phyloP scores from a whole-genome alignment of 805 yeast genomes.

The Starmerella powellii region DNA sequence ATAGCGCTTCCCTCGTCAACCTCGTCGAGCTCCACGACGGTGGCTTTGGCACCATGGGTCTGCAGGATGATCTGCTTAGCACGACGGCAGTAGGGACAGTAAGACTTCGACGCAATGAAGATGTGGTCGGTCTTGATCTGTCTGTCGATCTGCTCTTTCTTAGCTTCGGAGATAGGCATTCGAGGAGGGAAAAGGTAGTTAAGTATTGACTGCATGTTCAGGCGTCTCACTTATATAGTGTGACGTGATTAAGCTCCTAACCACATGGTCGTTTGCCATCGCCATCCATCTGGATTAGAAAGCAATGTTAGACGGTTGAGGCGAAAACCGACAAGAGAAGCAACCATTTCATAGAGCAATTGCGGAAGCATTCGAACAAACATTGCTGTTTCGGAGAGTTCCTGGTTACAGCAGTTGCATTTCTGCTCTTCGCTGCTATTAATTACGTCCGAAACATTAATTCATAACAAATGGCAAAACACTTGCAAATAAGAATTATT shows the following conservation, averaged over 20 bases:
- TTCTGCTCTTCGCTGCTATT: too few species aligned
- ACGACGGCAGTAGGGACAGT: conserved; percentile 49
- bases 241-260: too few species aligned
- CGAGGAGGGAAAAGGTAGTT: conserved; percentile 15
- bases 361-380: too few species aligned
- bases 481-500: background rate
- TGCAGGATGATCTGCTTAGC: conserved; percentile 37
- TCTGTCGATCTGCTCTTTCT: conserved; percentile 38
- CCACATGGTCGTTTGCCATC: too few species aligned
- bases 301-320: too few species aligned
- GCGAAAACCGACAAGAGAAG: too few species aligned
- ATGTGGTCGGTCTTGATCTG: conserved; percentile 54
- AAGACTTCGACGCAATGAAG: conserved; percentile 73
- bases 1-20: conserved; percentile 62
- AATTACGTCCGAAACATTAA: too few species aligned
- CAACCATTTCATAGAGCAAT: too few species aligned
- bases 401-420: too few species aligned
- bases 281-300: too few species aligned
- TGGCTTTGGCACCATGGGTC: conserved; percentile 31
- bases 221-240: background rate
- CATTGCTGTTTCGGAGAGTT: too few species aligned
- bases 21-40: conserved; percentile 27
- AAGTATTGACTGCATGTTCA: background rate
- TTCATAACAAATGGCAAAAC: background rate
- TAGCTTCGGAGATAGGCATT: conserved; percentile 19